These are phyloP conservation scores for Immersiella caudata DNA, from an alignment of 495 filamentous ascomycete species.

Conservation along the genomic window DNA sequence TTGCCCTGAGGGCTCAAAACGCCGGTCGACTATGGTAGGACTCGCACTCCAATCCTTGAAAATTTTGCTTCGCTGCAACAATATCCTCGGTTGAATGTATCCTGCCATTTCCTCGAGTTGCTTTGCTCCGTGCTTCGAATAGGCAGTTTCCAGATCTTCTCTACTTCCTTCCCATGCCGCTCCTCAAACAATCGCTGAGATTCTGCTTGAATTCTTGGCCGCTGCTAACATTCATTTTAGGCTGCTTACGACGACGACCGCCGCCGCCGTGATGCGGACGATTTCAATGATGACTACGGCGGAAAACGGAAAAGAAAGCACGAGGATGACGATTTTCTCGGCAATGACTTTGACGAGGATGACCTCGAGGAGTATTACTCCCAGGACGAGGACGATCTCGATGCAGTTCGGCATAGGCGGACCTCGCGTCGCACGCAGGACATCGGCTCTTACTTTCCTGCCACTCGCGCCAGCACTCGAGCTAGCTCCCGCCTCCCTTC, in stretches of 20 bases:
- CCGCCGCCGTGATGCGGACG: not conserved
- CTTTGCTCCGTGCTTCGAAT: not conserved
- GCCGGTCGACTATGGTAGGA: no score
- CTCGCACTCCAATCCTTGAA: not conserved
- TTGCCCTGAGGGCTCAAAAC: no score
- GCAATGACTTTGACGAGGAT: conserved; percentile 24
- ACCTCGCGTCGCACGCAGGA: conserved; percentile 8
- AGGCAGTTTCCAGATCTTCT: not conserved
- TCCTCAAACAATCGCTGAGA: not conserved
- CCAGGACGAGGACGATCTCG: conserved; percentile 25
- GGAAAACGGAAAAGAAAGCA: conserved; percentile 32
- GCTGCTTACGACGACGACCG: conserved; percentile 2
- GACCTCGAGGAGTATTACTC: conserved; percentile 40
- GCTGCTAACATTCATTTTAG: not conserved
- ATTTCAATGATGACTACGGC: conserved; percentile 15
- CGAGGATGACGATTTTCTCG: conserved; percentile 23
- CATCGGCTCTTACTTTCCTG: conserved; percentile 3
- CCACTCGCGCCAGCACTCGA: conserved; percentile 13
- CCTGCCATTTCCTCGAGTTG: not conserved
- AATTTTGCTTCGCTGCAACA: not conserved
- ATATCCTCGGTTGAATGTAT: not conserved
- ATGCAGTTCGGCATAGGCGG: not conserved
- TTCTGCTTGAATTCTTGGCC: not conserved
- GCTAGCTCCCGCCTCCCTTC: conserved; percentile 1
- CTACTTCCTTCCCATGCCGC: not conserved